A percentile compares a stretch with the other conserved stretches of the same genome.
phyloP scores from a whole-genome alignment of 148 eudicot genomes.

The Rhododendron mucronatum region DNA sequence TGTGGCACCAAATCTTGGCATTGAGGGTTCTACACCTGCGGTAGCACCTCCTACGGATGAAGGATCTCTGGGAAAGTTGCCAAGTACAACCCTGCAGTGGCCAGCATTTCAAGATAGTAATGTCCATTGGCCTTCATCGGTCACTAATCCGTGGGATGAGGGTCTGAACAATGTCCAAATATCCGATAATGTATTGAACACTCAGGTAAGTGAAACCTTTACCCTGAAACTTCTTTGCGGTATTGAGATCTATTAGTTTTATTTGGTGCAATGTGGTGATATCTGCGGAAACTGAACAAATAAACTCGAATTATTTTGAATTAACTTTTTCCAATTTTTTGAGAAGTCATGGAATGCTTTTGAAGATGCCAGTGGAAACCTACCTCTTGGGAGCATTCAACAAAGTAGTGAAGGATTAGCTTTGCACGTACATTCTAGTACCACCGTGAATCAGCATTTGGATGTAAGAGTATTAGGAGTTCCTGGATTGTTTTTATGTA shows the following conservation, averaged over 20 bases:
- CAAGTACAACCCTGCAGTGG: constrained; percentile 34
- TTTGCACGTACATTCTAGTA: constrained; percentile 21
- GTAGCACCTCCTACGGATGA: constrained; percentile 24
- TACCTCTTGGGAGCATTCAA: constrained; percentile 15
- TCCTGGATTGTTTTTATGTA: constrained; percentile 7
- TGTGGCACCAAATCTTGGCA: constrained; percentile 14
- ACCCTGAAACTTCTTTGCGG: not conserved
- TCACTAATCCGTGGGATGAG: constrained; percentile 43
- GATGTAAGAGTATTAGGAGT: constrained; percentile 31
- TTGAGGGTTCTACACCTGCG: constrained; percentile 23
- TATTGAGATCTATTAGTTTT: not conserved
- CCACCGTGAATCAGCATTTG: constrained; percentile 25
- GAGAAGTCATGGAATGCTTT: constrained; percentile 73
- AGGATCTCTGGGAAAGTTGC: constrained; percentile 21
- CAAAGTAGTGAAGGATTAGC: constrained; percentile 30
- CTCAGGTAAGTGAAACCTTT: constrained; percentile 40
- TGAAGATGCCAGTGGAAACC: constrained; percentile 32
- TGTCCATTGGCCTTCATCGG: constrained; percentile 27
- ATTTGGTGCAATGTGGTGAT: not conserved
- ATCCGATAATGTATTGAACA: constrained; percentile 22
- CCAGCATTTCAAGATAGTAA: constrained; percentile 29
- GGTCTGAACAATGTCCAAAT: constrained; percentile 28
- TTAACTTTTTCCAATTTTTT: not conserved
- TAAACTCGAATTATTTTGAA: not conserved
- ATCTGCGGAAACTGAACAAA: not conserved